Percentiles rank a stretch among this genome's conserved stretches.
phyloP scores from a whole-genome alignment of 306 rosid genomes.

The Rosa lucieae region DNA sequence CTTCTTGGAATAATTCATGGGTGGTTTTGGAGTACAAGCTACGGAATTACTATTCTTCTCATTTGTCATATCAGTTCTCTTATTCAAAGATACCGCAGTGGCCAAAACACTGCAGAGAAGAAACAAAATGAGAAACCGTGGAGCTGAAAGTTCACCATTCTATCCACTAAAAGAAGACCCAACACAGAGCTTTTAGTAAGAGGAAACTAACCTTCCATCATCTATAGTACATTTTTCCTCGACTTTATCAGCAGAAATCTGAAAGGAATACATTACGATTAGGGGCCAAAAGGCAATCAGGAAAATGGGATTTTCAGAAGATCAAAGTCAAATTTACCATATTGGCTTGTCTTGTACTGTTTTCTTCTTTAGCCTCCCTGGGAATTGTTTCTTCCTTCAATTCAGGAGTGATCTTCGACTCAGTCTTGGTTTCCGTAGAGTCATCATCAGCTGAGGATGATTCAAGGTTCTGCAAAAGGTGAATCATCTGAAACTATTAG shows the following conservation, averaged over 20 bases:
- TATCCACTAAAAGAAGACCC: neutral
- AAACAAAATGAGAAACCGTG: neutral
- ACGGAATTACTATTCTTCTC: slow-evolving; percentile 21
- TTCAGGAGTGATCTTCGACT: slow-evolving; percentile 28
- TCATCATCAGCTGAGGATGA: slow-evolving; percentile 31
- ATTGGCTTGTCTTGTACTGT: slow-evolving; percentile 7
- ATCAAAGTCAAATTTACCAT: slow-evolving; percentile 25
- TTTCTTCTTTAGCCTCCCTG: slow-evolving; percentile 31
- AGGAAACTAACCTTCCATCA: slow-evolving; percentile 35
- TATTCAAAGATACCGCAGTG: slow-evolving; percentile 33
- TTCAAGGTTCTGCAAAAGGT: slow-evolving; percentile 42
- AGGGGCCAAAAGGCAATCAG: slow-evolving; percentile 7
- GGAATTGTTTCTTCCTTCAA: slow-evolving; percentile 32
- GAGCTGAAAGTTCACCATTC: neutral
- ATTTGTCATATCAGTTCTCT: neutral
- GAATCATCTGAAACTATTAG: slow-evolving; percentile 11
- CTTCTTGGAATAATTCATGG: slow-evolving; percentile 37
- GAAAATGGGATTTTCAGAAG: slow-evolving; percentile 5
- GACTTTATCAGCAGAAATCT: slow-evolving; percentile 35
- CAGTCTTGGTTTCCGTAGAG: slow-evolving; percentile 28
- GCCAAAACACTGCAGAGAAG: slow-evolving; percentile 31
- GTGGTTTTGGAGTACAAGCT: slow-evolving; percentile 67
- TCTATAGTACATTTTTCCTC: slow-evolving; percentile 15
- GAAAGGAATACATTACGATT: slow-evolving; percentile 12
- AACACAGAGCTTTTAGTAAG: neutral